Evolutionary conservation across 1,284 basidiomycete genomes (phyloP), one percentile per base, ranked within the genome.

Genomic region (Meira nashicola): DNA sequence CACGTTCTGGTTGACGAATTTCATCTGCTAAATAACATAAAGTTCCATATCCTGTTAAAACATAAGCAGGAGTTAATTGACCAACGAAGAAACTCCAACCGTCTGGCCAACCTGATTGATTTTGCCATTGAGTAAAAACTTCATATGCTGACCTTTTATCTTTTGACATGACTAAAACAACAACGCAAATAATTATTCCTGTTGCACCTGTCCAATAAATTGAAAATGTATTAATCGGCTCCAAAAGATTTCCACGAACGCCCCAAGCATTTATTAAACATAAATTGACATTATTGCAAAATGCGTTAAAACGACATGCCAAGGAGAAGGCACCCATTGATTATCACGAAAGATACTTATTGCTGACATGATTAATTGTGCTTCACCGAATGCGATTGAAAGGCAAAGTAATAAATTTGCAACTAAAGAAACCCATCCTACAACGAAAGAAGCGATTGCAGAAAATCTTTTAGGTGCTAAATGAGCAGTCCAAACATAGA

Each of bases 341-440:
- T 74, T 64, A 48, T 66, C 50, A 17, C 72, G 38, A 44, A 73
- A 82, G 19, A 81, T 72, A 37, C 80, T 81, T 33, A 81, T 79
- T 12, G 79, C 81, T 6, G 80, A 80, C 41, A 82, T 74, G 55
- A 82, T 81, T 10, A 82, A 74, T 63, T 82, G 81, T 15, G 79
- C 75, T 8, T 80, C 80, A 2, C 81, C 81, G 59, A 82, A 82
- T 48, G 79, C 80, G 75, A 82, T 82, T 4, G 81, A 82, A 1
- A 81, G 77, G 40, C 67, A 67, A 28, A 65, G 59, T 15, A 80
- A 81, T 79, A 80, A 80, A 65, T 82, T 82, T 40, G 81, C 82
- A 6, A 82, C 80, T 1, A 81, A 69, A 15, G 79, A 79, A 9
- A 82, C 69, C 81, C 81, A 82, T 7, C 82, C 82, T 1, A 81